These are phyloP conservation scores for Pseudocercospora pini-densiflorae DNA, from an alignment of 2,329 filamentous ascomycete genomes.

Conservation along the genomic window DNA sequence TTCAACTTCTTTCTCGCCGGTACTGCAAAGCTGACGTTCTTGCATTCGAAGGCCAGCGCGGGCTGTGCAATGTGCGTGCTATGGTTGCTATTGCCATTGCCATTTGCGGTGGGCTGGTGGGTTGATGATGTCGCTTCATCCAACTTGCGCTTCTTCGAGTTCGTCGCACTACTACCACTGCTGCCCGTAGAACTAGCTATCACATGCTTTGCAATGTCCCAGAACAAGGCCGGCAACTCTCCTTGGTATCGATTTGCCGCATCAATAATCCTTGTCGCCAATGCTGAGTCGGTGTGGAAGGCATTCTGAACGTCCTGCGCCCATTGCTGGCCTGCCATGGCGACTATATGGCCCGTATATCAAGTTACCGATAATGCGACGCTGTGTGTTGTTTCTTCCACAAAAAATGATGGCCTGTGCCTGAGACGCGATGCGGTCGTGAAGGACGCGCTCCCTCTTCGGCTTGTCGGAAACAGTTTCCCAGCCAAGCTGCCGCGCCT, in stretches of 20 bases:
- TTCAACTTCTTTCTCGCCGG: slow-evolving; percentile 68
- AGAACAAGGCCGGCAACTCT: slow-evolving; percentile 45
- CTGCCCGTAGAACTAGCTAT: slow-evolving; percentile 30
- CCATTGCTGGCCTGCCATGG: slow-evolving; percentile 14
- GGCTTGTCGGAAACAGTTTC: neutral
- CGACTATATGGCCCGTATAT: neutral
- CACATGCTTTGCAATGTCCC: slow-evolving; percentile 55
- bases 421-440: neutral
- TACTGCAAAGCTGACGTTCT: slow-evolving; percentile 64
- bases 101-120: slow-evolving; percentile 15
- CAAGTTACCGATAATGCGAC: neutral
- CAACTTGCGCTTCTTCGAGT: slow-evolving; percentile 56
- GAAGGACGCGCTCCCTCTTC: neutral
- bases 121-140: slow-evolving; percentile 41
- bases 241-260: slow-evolving; percentile 24
- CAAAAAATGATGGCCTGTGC: neutral
- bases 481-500: slow-evolving; percentile 13
- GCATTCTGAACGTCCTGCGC: slow-evolving; percentile 23
- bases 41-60: slow-evolving; percentile 48
- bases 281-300: slow-evolving; percentile 23
- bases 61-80: slow-evolving; percentile 39
- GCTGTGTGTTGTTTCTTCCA: neutral
- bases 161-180: slow-evolving; percentile 36
- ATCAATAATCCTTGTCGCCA: slow-evolving; percentile 26
- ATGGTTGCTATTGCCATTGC: slow-evolving; percentile 12